Evolutionary conservation across 2,329 filamentous ascomycete genomes (phyloP).

Genomic region (Domatiomyces globalis): DNA sequence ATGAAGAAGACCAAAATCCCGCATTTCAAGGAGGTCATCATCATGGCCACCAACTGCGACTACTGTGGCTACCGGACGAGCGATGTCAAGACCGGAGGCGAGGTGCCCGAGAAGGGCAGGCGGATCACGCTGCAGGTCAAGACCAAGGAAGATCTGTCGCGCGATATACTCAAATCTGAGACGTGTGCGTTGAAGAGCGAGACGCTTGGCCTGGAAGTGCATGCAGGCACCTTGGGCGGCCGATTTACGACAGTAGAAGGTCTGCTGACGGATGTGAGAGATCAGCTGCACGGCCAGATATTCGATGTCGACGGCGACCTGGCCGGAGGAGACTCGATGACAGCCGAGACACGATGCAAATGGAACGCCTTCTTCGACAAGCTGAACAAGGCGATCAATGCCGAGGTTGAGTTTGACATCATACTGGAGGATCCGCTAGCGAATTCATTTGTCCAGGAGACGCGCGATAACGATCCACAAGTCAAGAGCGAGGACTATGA

Average conservation of each 20-base stretch:
- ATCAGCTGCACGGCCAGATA: constrained; percentile 76
- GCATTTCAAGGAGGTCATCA: constrained; percentile 50
- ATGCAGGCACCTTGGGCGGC: constrained; percentile 85
- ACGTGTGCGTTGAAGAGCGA: constrained; percentile 76
- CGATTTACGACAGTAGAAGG: constrained; percentile 96
- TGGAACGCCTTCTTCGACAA: constrained; percentile 73
- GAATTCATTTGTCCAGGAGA: constrained; percentile 84
- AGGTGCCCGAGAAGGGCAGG: constrained; percentile 71
- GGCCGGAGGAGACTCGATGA: constrained; percentile 66
- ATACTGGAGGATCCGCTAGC: constrained; percentile 78
- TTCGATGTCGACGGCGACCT: constrained; percentile 53
- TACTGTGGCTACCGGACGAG: constrained; percentile 89
- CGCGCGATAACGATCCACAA: constrained; percentile 60
- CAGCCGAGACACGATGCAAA: constrained; percentile 46
- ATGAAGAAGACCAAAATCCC: constrained; percentile 99
- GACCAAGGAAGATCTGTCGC: constrained; percentile 57
- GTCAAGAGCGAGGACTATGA: constrained; percentile 71
- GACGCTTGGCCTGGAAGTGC: constrained; percentile 73
- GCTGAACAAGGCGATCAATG: constrained; percentile 64
- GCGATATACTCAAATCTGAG: constrained; percentile 94
- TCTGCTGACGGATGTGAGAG: constrained; percentile 77
- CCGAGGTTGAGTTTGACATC: constrained; percentile 66
- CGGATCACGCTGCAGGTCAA: constrained; percentile 66
- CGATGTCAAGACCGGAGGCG: constrained; percentile 94
- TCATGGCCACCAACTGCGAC: constrained; percentile 23